These are phyloP conservation scores for Xylariaceae sp. DNA, from an alignment of 2,329 filamentous ascomycete species.

Conservation along the genomic window DNA sequence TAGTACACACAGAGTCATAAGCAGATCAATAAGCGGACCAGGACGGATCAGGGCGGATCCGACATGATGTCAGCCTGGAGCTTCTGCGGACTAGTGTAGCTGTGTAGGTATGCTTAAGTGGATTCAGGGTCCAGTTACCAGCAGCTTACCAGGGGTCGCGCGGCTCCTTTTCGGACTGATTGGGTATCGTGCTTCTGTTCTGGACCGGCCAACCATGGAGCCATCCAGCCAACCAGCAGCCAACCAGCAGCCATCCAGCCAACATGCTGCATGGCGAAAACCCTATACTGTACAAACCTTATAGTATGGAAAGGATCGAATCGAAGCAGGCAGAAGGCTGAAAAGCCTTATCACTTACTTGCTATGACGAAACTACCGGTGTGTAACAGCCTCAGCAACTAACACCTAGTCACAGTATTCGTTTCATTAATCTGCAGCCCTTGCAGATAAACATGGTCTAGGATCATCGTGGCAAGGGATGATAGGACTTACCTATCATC, in stretches of 20 bases:
- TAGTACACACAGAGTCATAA: conserved; percentile 20
- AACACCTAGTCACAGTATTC: background rate
- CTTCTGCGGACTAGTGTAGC: too few relatives aligned
- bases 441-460: background rate
- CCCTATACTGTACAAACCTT: background rate
- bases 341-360: background rate
- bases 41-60: conserved; percentile 26
- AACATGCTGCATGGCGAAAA: background rate
- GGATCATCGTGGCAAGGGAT: background rate
- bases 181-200: background rate
- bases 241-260: too few relatives aligned
- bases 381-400: background rate
- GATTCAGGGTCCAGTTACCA: conserved; percentile 18
- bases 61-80: conserved; percentile 27
- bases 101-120: conserved; percentile 22
- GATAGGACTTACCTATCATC: background rate
- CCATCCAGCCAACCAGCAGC: too few relatives aligned
- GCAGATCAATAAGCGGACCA: conserved; percentile 16
- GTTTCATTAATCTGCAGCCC: background rate
- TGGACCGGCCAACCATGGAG: too few relatives aligned
- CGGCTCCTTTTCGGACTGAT: conserved; percentile 27
- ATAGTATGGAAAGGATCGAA: background rate
- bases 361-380: background rate
- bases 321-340: background rate
- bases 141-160: conserved; percentile 18